A percentile compares a stretch with the other conserved stretches of the same genome.
Evolutionary conservation across 2,329 filamentous ascomycete species (phyloP).

Genomic region (Aulographum hederae): DNA sequence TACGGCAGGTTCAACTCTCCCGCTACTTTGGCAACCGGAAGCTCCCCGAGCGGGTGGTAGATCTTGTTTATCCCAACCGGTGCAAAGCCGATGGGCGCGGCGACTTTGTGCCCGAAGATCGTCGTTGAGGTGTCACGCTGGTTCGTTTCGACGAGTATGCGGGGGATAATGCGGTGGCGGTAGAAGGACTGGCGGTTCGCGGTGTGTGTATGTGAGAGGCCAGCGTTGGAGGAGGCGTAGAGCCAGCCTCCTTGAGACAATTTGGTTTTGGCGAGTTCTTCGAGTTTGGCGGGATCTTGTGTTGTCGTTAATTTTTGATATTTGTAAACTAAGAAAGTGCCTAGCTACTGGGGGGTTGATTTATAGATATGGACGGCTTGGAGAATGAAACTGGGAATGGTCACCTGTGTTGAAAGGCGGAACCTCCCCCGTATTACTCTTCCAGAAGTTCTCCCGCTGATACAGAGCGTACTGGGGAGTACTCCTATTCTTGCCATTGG

Average conservation of each 20-base stretch:
- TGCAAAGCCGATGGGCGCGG: slow-evolving; percentile 44
- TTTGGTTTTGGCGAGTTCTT: slow-evolving; percentile 35
- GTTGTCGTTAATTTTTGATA: neutral
- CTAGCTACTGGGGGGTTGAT: too few species aligned
- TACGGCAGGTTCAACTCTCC: slow-evolving; percentile 41
- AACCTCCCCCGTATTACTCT: slow-evolving; percentile 29
- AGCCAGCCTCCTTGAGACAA: slow-evolving; percentile 40
- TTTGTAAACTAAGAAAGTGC: too few species aligned
- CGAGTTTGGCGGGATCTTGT: slow-evolving; percentile 37
- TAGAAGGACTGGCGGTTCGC: slow-evolving; percentile 47
- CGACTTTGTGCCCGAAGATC: slow-evolving; percentile 41
- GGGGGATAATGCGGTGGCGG: slow-evolving; percentile 42
- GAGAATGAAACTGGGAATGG: too few species aligned
- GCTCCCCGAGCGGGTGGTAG: slow-evolving; percentile 39
- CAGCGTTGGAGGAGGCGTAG: slow-evolving; percentile 39
- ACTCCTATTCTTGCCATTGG: slow-evolving; percentile 29
- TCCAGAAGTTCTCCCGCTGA: slow-evolving; percentile 37
- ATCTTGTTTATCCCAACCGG: slow-evolving; percentile 50
- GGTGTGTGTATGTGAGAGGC: slow-evolving; percentile 32
- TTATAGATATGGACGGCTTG: too few species aligned
- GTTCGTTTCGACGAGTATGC: slow-evolving; percentile 43
- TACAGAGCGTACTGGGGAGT: slow-evolving; percentile 37
- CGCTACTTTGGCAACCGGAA: slow-evolving; percentile 40
- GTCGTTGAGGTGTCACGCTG: slow-evolving; percentile 35
- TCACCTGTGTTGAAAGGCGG: slow-evolving; percentile 36